These are phyloP conservation scores for Royoungia palumana DNA, from an alignment of 768 basidiomycete species.

Conservation along the genomic window DNA sequence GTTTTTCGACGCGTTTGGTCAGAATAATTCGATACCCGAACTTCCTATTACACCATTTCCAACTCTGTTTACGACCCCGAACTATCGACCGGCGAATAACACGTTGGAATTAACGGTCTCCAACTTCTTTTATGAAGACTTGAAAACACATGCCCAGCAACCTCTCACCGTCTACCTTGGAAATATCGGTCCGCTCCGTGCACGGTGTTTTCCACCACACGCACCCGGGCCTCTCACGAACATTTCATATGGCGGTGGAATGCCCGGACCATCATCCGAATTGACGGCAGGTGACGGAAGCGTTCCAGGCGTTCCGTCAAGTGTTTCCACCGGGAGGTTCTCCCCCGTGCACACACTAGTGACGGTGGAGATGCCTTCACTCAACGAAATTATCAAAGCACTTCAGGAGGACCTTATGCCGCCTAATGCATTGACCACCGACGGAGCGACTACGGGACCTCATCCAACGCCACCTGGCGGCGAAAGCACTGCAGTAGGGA, in stretches of 20 bases:
- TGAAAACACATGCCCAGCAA: conserved; percentile 56
- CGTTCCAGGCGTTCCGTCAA: conserved; percentile 15
- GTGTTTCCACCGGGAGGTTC: conserved; percentile 44
- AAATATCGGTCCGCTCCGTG: conserved; percentile 79
- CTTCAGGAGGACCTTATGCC: conserved; percentile 68
- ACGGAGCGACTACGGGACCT: conserved; percentile 37
- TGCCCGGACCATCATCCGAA: conserved; percentile 37
- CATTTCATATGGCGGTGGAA: conserved; percentile 54
- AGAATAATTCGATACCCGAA: conserved; percentile 72
- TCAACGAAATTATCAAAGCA: conserved; percentile 72
- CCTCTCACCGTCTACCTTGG: conserved; percentile 88
- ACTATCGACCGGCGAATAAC: conserved; percentile 67
- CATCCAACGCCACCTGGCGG: conserved; percentile 31
- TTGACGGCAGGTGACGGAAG: conserved; percentile 27
- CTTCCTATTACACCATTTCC: conserved; percentile 89
- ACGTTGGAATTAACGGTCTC: conserved; percentile 82
- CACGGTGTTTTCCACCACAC: conserved; percentile 71
- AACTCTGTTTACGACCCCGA: conserved; percentile 75
- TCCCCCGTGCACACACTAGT: conserved; percentile 73
- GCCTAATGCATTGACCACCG: conserved; percentile 31
- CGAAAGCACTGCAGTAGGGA: conserved; percentile 22
- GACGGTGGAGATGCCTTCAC: conserved; percentile 79
- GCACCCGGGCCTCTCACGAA: conserved; percentile 66
- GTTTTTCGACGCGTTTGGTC: conserved; percentile 86
- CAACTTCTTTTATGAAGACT: conserved; percentile 83